Evolutionary conservation across 139 green algal species (phyloP).

Genomic region (Closterium sp.): DNA sequence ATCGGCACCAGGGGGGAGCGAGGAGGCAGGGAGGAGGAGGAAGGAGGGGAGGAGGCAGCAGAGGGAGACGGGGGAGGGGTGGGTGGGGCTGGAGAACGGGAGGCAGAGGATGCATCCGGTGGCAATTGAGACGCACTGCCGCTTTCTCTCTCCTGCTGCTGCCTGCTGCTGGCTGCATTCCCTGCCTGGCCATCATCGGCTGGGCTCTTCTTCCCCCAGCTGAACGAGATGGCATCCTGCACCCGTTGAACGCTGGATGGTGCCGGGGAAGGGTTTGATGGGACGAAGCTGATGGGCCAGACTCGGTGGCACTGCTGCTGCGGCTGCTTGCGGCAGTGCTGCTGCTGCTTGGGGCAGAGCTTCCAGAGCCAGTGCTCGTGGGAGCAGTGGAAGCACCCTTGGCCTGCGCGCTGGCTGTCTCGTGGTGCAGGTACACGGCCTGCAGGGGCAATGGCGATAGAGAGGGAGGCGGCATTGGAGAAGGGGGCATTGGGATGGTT

Average conservation of each 20-base stretch:
- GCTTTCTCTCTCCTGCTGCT: background rate
- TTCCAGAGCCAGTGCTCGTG: background rate
- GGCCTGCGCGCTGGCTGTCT: background rate
- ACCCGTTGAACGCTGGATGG: background rate
- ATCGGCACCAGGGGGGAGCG: background rate
- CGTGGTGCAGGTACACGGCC: background rate
- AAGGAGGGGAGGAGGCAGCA: background rate
- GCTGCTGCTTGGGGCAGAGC: background rate
- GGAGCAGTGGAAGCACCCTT: background rate
- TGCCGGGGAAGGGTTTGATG: background rate
- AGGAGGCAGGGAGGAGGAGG: background rate
- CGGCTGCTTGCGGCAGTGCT: background rate
- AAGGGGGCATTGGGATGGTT: background rate
- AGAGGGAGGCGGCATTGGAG: background rate
- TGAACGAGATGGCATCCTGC: background rate
- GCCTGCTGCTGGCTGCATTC: background rate
- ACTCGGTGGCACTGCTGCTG: background rate
- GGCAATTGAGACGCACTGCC: background rate
- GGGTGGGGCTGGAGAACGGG: background rate
- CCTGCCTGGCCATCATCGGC: background rate
- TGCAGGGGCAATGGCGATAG: background rate
- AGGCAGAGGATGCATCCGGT: background rate
- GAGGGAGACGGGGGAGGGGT: background rate
- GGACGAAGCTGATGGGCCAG: background rate
- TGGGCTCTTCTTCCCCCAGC: background rate